Conservation (phyloP, 1,284 basidiomycete species). For the Laetiporus sulphureus region DNA sequence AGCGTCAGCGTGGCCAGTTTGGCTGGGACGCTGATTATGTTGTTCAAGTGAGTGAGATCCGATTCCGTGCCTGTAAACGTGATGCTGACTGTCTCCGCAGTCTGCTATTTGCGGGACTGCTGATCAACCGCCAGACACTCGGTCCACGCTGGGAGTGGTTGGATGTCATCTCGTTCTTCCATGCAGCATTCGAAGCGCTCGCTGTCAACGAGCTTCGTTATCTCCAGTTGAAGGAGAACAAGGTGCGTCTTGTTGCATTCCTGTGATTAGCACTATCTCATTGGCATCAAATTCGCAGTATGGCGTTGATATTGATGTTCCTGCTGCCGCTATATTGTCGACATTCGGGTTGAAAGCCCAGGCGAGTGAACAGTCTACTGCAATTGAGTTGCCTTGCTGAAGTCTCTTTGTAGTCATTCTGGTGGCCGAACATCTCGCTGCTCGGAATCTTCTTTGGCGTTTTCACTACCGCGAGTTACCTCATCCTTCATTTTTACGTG, state of each 20-base stretch:
- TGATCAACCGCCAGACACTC: slow-evolving; percentile 91
- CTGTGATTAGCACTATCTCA: neutral
- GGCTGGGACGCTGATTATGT: slow-evolving; percentile 92
- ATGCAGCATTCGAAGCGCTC: slow-evolving; percentile 95
- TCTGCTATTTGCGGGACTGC: slow-evolving; percentile 88
- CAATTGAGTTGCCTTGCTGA: neutral
- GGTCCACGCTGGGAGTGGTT: slow-evolving; percentile 74
- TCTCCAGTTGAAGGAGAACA: slow-evolving; percentile 85
- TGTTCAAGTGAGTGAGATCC: slow-evolving; percentile 82
- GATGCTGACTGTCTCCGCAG: slow-evolving; percentile 35
- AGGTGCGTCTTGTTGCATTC: slow-evolving; percentile 41
- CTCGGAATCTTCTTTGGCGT: slow-evolving; percentile 78
- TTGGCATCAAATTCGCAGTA: slow-evolving; percentile 42
- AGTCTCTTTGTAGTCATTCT: slow-evolving; percentile 65
- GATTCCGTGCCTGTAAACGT: slow-evolving; percentile 1
- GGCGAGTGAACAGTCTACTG: slow-evolving; percentile 34
- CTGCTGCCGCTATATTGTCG: slow-evolving; percentile 88
- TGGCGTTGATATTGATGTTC: slow-evolving; percentile 90
- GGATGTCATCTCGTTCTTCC: slow-evolving; percentile 93
- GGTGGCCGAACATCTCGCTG: slow-evolving; percentile 89
- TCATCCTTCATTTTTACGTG: slow-evolving; percentile 82
- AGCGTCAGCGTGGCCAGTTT: slow-evolving; percentile 87
- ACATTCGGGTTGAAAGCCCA: slow-evolving; percentile 84
- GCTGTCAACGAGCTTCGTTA: slow-evolving; percentile 94
- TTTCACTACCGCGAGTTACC: slow-evolving; percentile 71